These are phyloP conservation scores for Linum usitatissimum DNA, from an alignment of 345 rosid species.

Conservation along the genomic window DNA sequence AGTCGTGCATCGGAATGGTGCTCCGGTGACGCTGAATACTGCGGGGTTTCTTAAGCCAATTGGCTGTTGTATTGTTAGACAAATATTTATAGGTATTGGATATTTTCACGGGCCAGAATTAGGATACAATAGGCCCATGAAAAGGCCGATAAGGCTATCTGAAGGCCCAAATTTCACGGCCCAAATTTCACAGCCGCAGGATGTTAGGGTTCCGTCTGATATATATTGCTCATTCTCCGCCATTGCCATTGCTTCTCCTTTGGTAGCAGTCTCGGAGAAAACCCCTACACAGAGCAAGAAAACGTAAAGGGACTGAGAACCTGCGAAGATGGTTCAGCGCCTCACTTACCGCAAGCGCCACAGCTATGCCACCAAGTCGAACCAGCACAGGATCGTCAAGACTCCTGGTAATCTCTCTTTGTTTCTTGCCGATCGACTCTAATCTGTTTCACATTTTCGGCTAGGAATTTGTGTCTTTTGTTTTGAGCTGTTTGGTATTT, in stretches of 20 bases:
- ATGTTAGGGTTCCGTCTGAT: background rate
- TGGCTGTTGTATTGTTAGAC: no score
- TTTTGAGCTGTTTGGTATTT: background rate
- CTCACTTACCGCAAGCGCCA: constrained; percentile 4
- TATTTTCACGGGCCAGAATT: background rate
- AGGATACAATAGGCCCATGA: background rate
- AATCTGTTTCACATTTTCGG: background rate
- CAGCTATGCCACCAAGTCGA: constrained; percentile 7
- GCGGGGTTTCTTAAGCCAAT: no score
- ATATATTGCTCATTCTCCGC: background rate
- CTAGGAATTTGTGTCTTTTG: background rate
- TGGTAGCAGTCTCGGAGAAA: background rate
- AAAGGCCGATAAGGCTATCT: background rate
- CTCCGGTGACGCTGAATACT: no score
- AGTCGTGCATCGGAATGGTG: no score
- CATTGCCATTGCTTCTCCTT: background rate
- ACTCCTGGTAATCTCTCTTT: constrained; percentile 5
- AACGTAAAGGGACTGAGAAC: no score
- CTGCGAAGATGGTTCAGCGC: background rate
- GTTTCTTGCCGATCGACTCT: background rate
- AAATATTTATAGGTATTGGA: no score
- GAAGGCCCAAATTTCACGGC: background rate
- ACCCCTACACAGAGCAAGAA: background rate
- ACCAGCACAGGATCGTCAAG: constrained; percentile 6
- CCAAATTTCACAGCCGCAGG: background rate